Evolutionary conservation across 2,329 filamentous ascomycete genomes (phyloP).

Genomic region (Epichloe glyceriae): DNA sequence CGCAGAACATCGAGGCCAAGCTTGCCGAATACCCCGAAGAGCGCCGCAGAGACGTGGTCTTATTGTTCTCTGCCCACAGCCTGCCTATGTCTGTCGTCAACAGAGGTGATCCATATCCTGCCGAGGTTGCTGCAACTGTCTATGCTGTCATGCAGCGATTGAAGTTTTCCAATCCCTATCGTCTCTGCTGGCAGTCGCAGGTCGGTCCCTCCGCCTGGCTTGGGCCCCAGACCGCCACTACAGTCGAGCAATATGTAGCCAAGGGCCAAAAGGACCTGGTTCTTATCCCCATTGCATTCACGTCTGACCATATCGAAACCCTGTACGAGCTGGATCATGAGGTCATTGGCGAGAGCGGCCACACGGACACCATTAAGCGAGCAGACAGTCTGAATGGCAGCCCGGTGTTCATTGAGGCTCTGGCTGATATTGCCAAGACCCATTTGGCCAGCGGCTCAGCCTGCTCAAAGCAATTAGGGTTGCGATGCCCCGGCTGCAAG

Average conservation of each 20-base stretch:
- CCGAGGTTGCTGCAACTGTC: conserved; percentile 90
- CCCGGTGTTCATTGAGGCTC: conserved; percentile 75
- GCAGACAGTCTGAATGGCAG: conserved; percentile 87
- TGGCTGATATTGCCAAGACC: conserved; percentile 73
- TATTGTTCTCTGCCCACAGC: conserved; percentile 92
- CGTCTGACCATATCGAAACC: conserved; percentile 97
- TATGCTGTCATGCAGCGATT: conserved; percentile 92
- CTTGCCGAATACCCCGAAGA: conserved; percentile 75
- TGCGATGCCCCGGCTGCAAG: conserved; percentile 87
- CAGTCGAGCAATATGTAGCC: conserved; percentile 77
- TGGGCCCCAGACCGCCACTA: conserved; percentile 80
- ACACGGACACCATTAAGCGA: conserved; percentile 70
- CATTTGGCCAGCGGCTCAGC: conserved; percentile 58
- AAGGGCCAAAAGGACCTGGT: conserved; percentile 87
- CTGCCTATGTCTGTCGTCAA: conserved; percentile 97
- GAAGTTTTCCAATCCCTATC: conserved; percentile 78
- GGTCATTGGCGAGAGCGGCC: conserved; percentile 77
- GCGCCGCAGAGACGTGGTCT: conserved; percentile 62
- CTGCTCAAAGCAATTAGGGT: conserved; percentile 73
- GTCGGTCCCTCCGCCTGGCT: conserved; percentile 93
- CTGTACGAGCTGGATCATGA: conserved; percentile 89
- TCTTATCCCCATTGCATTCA: conserved; percentile 92
- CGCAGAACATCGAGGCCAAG: conserved; percentile 79
- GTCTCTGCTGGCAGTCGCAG: conserved; percentile 95
- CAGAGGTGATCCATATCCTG: conserved; percentile 85